phyloP scores from a whole-genome alignment of 495 filamentous ascomycete species.

The Hypoxylon cercidicola region DNA sequence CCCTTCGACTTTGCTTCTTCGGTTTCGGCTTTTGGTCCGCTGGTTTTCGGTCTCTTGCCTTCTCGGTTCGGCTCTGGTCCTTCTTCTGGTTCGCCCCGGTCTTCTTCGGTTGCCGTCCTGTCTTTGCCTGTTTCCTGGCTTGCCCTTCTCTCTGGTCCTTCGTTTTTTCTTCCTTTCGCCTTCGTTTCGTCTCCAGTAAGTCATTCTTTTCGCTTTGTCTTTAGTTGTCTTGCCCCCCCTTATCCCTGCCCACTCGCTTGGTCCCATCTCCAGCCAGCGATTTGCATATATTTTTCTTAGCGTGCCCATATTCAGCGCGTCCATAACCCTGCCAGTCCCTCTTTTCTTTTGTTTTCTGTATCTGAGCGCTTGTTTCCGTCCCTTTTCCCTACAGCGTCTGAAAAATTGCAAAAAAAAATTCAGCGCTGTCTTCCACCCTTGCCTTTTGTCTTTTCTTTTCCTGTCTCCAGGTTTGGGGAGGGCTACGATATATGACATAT shows the following conservation, averaged over 20 bases:
- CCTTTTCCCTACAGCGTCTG: too few species aligned
- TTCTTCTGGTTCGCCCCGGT: conserved; percentile 1
- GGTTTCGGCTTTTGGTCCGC: conserved; percentile 6
- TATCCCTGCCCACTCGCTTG: background rate
- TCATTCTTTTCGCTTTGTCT: too few species aligned
- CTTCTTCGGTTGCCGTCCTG: conserved; percentile 1
- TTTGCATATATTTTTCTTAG: too few species aligned
- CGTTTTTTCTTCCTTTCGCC: background rate
- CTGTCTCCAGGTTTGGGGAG: background rate
- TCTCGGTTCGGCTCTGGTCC: conserved; percentile 2
- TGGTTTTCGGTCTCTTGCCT: background rate
- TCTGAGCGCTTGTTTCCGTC: background rate
- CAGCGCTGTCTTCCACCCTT: background rate
- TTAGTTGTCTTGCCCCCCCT: too few species aligned
- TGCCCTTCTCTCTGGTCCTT: background rate
- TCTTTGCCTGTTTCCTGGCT: conserved; percentile 1
- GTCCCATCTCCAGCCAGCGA: background rate
- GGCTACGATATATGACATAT: conserved; percentile 15
- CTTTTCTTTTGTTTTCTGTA: background rate
- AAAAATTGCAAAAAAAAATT: too few species aligned
- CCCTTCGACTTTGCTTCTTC: conserved; percentile 6
- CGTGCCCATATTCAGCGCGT: too few species aligned
- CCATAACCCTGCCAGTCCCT: background rate
- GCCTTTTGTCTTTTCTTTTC: background rate
- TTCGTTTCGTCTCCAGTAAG: background rate